Evolutionary conservation across 1,284 basidiomycete genomes (phyloP).

Genomic region (Dichomitus squalens): DNA sequence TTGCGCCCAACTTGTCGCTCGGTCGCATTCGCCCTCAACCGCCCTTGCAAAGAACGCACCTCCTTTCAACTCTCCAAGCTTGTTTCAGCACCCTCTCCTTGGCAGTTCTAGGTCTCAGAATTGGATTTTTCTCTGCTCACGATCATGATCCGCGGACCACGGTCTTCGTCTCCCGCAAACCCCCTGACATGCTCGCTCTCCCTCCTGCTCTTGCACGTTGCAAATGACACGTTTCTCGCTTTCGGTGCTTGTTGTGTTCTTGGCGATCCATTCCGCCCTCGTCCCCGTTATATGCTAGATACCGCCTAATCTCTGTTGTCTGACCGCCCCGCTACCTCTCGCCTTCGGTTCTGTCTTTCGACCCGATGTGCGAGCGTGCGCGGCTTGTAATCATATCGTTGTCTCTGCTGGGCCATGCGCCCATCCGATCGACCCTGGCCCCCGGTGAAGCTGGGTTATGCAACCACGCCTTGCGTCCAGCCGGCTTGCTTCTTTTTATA

Average conservation of each 20-base stretch:
- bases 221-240: conserved; percentile 15
- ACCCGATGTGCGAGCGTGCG: background rate
- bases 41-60: background rate
- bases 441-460: background rate
- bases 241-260: conserved; percentile 28
- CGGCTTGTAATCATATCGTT: conserved; percentile 22
- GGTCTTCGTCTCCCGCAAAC: background rate
- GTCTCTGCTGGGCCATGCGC: conserved; percentile 6
- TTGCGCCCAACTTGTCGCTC: background rate
- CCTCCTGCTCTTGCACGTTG: background rate
- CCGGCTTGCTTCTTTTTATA: too few species aligned
- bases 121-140: conserved; percentile 3
- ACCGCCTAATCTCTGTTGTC: conserved; percentile 1
- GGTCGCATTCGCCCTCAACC: background rate
- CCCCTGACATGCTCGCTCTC: background rate
- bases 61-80: background rate
- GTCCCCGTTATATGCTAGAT: background rate
- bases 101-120: background rate
- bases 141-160: conserved; percentile 2
- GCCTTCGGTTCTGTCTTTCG: background rate
- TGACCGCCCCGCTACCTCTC: background rate
- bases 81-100: background rate
- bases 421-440: too few species aligned
- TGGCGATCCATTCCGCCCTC: conserved; percentile 3
- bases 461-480: too few species aligned